phyloP scores from a whole-genome alignment of 768 basidiomycete species.

The Nidularia sp. region DNA sequence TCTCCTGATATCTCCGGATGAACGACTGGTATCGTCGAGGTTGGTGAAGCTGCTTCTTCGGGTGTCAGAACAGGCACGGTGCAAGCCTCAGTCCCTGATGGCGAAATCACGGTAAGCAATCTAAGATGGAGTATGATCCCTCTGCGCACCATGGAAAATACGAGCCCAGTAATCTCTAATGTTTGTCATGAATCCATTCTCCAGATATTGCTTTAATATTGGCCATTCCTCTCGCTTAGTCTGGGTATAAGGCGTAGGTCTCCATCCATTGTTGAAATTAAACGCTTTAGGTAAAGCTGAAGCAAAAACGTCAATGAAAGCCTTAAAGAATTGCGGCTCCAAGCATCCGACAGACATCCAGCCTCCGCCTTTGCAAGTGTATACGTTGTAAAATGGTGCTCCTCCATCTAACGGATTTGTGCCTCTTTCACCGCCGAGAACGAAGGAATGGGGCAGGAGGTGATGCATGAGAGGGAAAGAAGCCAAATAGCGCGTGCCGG shows the following conservation, averaged over 20 bases:
- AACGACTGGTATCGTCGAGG: slow-evolving; percentile 41
- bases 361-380: slow-evolving; percentile 65
- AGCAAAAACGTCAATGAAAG: slow-evolving; percentile 55
- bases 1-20: slow-evolving; percentile 39
- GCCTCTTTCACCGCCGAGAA: slow-evolving; percentile 45
- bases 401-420: slow-evolving; percentile 69
- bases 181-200: slow-evolving; percentile 55
- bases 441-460: slow-evolving; percentile 23
- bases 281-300: slow-evolving; percentile 42
- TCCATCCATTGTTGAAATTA: slow-evolving; percentile 47
- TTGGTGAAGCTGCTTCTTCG: slow-evolving; percentile 49
- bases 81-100: slow-evolving; percentile 67
- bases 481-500: slow-evolving; percentile 75
- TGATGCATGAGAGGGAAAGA: slow-evolving; percentile 61
- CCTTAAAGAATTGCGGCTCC: slow-evolving; percentile 67
- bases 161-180: slow-evolving; percentile 67
- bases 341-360: slow-evolving; percentile 79
- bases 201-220: slow-evolving; percentile 50
- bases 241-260: slow-evolving; percentile 44
- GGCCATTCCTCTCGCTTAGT: slow-evolving; percentile 50
- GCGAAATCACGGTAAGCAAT: neutral
- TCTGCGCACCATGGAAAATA: slow-evolving; percentile 58
- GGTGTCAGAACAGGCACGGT: slow-evolving; percentile 64
- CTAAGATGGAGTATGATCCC: neutral
- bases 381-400: slow-evolving; percentile 74